Percentiles rank a stretch among this genome's conserved stretches.
Evolutionary conservation across 2,329 filamentous ascomycete genomes (phyloP).

Genomic region (Catunica adiposa): DNA sequence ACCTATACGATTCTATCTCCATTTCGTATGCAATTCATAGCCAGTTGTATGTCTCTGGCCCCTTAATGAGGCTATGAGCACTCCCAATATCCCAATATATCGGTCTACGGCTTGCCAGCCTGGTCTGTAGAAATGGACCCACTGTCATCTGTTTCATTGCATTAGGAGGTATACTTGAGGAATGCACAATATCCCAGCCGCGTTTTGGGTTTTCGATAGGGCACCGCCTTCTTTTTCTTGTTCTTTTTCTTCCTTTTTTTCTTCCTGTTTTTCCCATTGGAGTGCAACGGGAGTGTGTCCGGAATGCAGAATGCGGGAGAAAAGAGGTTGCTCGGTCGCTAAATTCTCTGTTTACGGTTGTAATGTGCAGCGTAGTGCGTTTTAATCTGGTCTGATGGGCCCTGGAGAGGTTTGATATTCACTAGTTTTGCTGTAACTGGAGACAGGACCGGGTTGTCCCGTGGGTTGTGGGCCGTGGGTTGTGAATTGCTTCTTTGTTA

Average conservation of each 20-base stretch:
- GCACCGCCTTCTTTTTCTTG: neutral
- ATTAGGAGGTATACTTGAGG: neutral
- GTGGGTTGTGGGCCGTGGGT: neutral
- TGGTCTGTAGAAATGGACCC: too few species aligned
- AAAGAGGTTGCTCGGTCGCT: constrained; percentile 1
- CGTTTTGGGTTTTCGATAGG: neutral
- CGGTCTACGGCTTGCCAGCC: too few species aligned
- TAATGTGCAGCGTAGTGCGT: neutral
- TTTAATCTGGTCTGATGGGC: neutral
- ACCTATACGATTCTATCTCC: too few species aligned
- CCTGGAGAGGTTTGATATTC: neutral
- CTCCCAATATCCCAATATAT: too few species aligned
- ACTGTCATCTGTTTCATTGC: too few species aligned
- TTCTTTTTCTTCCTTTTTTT: neutral
- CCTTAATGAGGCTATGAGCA: too few species aligned
- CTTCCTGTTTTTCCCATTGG: neutral
- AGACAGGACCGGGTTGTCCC: neutral
- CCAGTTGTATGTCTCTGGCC: too few species aligned
- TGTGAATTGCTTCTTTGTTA: too few species aligned
- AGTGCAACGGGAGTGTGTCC: neutral
- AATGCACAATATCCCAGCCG: neutral
- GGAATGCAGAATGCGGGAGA: neutral
- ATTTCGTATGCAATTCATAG: too few species aligned
- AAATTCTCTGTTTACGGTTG: neutral
- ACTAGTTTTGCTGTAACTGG: neutral